Evolutionary conservation across 805 yeast species (phyloP).

Genomic region (Candida sonorensis): DNA sequence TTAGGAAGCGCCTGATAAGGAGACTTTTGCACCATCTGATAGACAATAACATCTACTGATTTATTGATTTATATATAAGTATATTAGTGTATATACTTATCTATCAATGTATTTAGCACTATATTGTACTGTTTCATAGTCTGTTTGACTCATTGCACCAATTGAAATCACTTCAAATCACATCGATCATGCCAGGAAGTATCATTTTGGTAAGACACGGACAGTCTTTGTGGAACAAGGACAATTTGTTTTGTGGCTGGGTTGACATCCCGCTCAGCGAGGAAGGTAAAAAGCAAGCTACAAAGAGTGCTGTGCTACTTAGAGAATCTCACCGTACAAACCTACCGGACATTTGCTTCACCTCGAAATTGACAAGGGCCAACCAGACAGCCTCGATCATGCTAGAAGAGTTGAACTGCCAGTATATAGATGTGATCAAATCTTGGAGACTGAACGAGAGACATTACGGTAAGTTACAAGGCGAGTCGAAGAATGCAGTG

Average conservation of each 20-base stretch:
- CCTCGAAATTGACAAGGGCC: constrained; percentile 69
- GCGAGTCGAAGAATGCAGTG: constrained; percentile 63
- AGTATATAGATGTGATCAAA: constrained; percentile 45
- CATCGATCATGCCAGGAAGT: constrained; percentile 16
- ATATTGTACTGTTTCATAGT: too few species aligned
- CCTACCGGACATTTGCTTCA: constrained; percentile 60
- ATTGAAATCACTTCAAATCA: too few species aligned
- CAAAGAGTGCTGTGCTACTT: constrained; percentile 54
- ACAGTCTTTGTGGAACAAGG: constrained; percentile 72
- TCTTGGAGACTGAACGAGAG: constrained; percentile 80
- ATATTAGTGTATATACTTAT: too few species aligned
- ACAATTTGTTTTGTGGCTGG: constrained; percentile 81
- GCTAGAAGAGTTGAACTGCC: constrained; percentile 45
- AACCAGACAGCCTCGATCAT: constrained; percentile 69
- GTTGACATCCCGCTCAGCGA: constrained; percentile 65
- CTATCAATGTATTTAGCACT: too few species aligned
- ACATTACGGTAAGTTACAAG: constrained; percentile 80
- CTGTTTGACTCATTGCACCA: too few species aligned
- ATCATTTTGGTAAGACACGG: constrained; percentile 73
- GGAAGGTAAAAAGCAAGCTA: constrained; percentile 64
- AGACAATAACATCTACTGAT: too few species aligned
- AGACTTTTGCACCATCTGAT: too few species aligned
- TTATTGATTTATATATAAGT: too few species aligned
- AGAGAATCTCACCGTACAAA: constrained; percentile 40
- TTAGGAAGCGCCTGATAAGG: too few species aligned